Evolutionary conservation across 1,284 basidiomycete genomes (phyloP).

Genomic region (Inonotus hispidus): DNA sequence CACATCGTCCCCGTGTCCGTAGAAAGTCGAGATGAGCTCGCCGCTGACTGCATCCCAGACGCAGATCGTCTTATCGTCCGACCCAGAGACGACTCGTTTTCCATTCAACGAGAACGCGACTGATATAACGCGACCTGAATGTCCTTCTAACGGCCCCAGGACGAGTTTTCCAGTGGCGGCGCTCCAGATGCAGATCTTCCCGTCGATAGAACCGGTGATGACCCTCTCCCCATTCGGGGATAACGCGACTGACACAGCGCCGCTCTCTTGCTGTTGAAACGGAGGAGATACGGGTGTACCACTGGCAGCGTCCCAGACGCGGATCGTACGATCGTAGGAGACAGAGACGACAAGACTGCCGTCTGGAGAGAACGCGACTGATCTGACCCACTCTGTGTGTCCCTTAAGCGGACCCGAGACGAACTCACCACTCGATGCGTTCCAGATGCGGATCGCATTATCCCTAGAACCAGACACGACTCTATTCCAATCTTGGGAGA

Average conservation of each 20-base stretch:
- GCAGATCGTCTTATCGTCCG: not conserved
- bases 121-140: slow-evolving; percentile 3
- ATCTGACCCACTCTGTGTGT: not conserved
- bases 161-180: slow-evolving; percentile 27
- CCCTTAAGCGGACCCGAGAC: not conserved
- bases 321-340: not conserved
- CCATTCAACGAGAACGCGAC: slow-evolving; percentile 16
- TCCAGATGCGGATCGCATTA: not conserved
- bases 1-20: slow-evolving; percentile 14
- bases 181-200: slow-evolving; percentile 19
- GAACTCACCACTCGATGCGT: not conserved
- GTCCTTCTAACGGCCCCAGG: not conserved
- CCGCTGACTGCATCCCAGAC: not conserved
- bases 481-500: not conserved
- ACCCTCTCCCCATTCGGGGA: not conserved
- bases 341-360: slow-evolving; percentile 1
- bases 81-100: not conserved
- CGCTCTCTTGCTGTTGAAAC: not conserved
- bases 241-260: not conserved
- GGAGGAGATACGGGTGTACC: not conserved
- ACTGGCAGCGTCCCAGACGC: slow-evolving; percentile 4
- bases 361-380: slow-evolving; percentile 5
- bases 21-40: not conserved
- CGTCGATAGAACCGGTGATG: not conserved
- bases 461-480: not conserved